Evolutionary conservation across 2,329 filamentous ascomycete genomes (phyloP).

Genomic region (Periconia sp.): DNA sequence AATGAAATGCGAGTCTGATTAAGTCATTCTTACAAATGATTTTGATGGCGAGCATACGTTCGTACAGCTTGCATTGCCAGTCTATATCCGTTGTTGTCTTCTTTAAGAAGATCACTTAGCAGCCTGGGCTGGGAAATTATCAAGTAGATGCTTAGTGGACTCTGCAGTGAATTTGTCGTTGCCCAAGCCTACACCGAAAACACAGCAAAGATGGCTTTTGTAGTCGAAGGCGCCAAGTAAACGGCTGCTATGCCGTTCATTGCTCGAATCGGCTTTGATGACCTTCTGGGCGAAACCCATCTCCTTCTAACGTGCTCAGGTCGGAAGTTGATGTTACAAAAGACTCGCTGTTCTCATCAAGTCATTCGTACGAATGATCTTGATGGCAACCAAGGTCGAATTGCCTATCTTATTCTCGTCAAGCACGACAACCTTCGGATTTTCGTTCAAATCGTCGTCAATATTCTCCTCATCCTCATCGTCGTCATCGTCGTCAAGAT

Average conservation of each 20-base stretch:
- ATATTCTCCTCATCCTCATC: slow-evolving; percentile 71
- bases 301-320: too few relatives aligned
- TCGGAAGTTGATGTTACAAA: too few relatives aligned
- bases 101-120: slow-evolving; percentile 93
- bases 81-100: slow-evolving; percentile 78
- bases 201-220: slow-evolving; percentile 93
- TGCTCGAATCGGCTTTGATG: slow-evolving; percentile 79
- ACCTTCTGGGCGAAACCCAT: slow-evolving; percentile 90
- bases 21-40: too few relatives aligned
- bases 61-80: slow-evolving; percentile 87
- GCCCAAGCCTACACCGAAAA: too few relatives aligned
- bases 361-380: slow-evolving; percentile 97
- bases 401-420: slow-evolving; percentile 60
- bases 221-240: slow-evolving; percentile 88
- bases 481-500: slow-evolving; percentile 67
- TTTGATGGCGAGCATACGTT: slow-evolving; percentile 89
- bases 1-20: too few relatives aligned
- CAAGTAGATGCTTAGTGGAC: too few relatives aligned
- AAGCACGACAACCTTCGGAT: slow-evolving; percentile 40
- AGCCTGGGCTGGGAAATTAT: too few relatives aligned
- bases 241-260: slow-evolving; percentile 88
- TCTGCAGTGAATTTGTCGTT: too few relatives aligned
- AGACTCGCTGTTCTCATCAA: slow-evolving; percentile 87
- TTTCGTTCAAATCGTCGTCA: slow-evolving; percentile 58
- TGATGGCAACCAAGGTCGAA: slow-evolving; percentile 80